Conservation (phyloP, 805 yeast genomes). For the Zygotorulaspora sp. region DNA sequence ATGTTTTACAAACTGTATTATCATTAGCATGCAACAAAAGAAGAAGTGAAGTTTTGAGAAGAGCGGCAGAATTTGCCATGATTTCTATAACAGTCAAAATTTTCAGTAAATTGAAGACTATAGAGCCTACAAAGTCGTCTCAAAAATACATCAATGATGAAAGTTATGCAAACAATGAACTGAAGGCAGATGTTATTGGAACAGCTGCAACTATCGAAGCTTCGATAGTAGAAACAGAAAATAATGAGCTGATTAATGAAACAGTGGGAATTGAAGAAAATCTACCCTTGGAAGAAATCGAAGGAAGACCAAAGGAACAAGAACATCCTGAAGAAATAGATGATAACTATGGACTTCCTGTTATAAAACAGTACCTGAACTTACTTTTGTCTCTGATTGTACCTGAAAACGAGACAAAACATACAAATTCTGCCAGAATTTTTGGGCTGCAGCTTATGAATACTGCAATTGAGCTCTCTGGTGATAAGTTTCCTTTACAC, state of each 20-base stretch:
- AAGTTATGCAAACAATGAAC: conserved; percentile 42
- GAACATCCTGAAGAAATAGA: conserved; percentile 16
- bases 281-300: conserved; percentile 1
- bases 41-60: conserved; percentile 82
- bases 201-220: conserved; percentile 30
- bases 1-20: conserved; percentile 85
- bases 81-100: conserved; percentile 62
- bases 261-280: conserved; percentile 3
- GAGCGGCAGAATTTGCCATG: conserved; percentile 83
- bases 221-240: conserved; percentile 3
- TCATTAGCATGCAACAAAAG: conserved; percentile 89
- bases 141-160: conserved; percentile 44
- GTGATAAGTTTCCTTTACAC: conserved; percentile 54
- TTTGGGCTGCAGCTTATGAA: conserved; percentile 74
- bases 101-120: conserved; percentile 53
- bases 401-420: conserved; percentile 76
- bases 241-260: conserved; percentile 2
- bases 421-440: conserved; percentile 80
- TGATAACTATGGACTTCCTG: conserved; percentile 61
- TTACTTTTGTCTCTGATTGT: conserved; percentile 75
- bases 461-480: conserved; percentile 78
- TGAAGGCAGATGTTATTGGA: conserved; percentile 50
- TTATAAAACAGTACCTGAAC: conserved; percentile 71
- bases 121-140: conserved; percentile 43
- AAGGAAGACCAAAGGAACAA: not conserved